Evolutionary conservation across 2,329 filamentous ascomycete species (phyloP).

Genomic region (Colletotrichum camelliae): DNA sequence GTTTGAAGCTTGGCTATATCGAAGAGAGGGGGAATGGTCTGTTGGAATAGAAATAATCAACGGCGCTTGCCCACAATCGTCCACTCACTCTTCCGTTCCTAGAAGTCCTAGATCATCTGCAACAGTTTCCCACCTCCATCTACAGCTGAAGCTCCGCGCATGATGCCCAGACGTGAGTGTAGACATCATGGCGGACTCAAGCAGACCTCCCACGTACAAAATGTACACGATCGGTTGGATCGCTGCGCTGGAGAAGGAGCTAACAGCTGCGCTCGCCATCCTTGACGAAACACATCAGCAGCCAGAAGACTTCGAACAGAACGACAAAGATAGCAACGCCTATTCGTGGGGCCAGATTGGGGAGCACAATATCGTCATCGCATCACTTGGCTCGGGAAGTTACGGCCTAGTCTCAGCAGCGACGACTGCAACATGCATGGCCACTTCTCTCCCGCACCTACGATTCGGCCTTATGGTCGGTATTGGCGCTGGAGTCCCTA

Average conservation of each 20-base stretch:
- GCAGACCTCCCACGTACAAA: not conserved
- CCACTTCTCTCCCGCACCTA: slow-evolving; percentile 22
- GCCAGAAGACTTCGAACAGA: not conserved
- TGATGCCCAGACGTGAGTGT: not conserved
- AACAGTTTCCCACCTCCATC: rapidly evolving
- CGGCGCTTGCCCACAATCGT: not conserved
- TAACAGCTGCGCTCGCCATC: not conserved
- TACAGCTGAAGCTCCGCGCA: not conserved
- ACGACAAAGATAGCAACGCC: not conserved
- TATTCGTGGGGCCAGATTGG: slow-evolving; percentile 20
- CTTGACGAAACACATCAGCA: not conserved
- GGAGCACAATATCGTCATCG: slow-evolving; percentile 25
- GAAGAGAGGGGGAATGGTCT: not conserved
- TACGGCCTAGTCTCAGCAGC: not conserved
- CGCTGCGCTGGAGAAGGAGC: not conserved
- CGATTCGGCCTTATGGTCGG: slow-evolving; percentile 25
- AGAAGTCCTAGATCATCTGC: not conserved
- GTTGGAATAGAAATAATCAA: not conserved
- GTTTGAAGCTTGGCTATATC: not conserved
- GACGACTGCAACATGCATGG: slow-evolving; percentile 30
- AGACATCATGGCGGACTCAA: not conserved
- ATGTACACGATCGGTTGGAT: not conserved
- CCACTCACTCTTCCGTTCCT: not conserved
- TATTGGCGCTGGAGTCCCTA: slow-evolving; percentile 26
- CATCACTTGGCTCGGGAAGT: slow-evolving; percentile 9